A percentile compares a stretch with the other conserved stretches of the same genome.
phyloP scores from a whole-genome alignment of 1,284 basidiomycete genomes.

The Ceraceosorus guamensis region DNA sequence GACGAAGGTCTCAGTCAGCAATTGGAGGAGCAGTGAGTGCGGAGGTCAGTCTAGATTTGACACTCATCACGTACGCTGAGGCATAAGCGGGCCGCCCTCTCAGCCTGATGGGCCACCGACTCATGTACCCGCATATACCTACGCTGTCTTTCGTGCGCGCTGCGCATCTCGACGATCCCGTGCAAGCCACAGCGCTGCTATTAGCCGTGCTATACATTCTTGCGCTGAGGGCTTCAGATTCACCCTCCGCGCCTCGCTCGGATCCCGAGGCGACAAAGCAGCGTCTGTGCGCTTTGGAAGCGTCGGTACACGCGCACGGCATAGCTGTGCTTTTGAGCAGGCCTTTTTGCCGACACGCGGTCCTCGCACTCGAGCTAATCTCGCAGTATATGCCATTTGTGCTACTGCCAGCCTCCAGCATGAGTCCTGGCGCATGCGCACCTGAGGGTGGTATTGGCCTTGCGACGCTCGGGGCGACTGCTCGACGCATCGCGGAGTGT shows the following conservation, averaged over 20 bases:
- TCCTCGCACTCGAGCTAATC: background rate
- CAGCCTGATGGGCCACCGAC: background rate
- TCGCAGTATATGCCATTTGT: background rate
- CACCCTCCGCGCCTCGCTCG: background rate
- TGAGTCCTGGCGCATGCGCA: too few relatives aligned
- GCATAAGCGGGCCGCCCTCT: too few relatives aligned
- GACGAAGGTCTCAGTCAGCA: background rate
- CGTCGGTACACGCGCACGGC: background rate
- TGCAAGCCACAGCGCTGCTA: background rate
- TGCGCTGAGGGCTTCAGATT: background rate
- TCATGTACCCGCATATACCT: background rate
- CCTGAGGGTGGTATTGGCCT: background rate
- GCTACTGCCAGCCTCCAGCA: background rate
- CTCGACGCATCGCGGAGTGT: background rate
- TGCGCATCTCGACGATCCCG: background rate
- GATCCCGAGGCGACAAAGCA: background rate
- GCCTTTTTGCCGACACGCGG: background rate
- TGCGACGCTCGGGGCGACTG: background rate
- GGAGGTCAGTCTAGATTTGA: too few relatives aligned
- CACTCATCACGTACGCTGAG: too few relatives aligned
- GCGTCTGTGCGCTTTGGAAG: background rate
- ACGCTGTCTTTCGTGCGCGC: background rate
- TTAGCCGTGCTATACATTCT: background rate
- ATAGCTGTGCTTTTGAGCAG: background rate
- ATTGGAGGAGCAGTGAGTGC: too few relatives aligned